Conservation (phyloP, 768 basidiomycete species). For the Tremella mesenterica region DNA sequence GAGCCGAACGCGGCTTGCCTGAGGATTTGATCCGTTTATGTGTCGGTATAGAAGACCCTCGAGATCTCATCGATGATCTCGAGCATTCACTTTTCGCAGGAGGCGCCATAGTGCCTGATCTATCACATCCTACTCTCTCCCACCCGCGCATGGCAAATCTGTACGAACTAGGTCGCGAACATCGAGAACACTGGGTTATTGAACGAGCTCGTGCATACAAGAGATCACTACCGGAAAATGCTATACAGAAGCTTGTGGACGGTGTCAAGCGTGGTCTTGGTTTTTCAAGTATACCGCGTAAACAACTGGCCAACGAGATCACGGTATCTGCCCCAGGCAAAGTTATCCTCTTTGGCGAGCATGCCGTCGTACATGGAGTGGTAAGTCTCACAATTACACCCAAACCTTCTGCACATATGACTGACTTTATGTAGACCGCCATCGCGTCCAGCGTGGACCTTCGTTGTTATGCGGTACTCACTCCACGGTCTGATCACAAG, state of each 20-base stretch:
- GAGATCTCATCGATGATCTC: slow-evolving; percentile 88
- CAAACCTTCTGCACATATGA: not conserved
- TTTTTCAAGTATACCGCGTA: slow-evolving; percentile 3
- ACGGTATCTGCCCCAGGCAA: slow-evolving; percentile 94
- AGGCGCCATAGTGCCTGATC: slow-evolving; percentile 59
- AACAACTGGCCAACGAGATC: slow-evolving; percentile 33
- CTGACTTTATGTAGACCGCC: slow-evolving; percentile 57
- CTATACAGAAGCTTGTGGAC: slow-evolving; percentile 27
- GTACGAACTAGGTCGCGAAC: slow-evolving; percentile 26
- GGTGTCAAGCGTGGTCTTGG: slow-evolving; percentile 31
- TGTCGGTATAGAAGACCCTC: slow-evolving; percentile 92
- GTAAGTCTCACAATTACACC: too few species aligned
- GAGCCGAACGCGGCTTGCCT: slow-evolving; percentile 93
- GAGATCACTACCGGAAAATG: slow-evolving; percentile 21
- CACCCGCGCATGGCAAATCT: slow-evolving; percentile 18
- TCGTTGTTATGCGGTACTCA: slow-evolving; percentile 79
- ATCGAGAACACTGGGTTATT: slow-evolving; percentile 35
- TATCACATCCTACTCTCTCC: slow-evolving; percentile 19
- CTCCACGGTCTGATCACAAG: slow-evolving; percentile 63
- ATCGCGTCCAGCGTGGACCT: slow-evolving; percentile 91
- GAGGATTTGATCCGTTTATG: slow-evolving; percentile 96
- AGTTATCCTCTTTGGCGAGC: slow-evolving; percentile 95
- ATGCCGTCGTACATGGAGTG: slow-evolving; percentile 94
- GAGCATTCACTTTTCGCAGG: slow-evolving; percentile 85
- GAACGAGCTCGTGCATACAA: slow-evolving; percentile 39